These are phyloP conservation scores for Oidium heveae DNA, from an alignment of 2,329 filamentous ascomycete genomes.

Conservation along the genomic window DNA sequence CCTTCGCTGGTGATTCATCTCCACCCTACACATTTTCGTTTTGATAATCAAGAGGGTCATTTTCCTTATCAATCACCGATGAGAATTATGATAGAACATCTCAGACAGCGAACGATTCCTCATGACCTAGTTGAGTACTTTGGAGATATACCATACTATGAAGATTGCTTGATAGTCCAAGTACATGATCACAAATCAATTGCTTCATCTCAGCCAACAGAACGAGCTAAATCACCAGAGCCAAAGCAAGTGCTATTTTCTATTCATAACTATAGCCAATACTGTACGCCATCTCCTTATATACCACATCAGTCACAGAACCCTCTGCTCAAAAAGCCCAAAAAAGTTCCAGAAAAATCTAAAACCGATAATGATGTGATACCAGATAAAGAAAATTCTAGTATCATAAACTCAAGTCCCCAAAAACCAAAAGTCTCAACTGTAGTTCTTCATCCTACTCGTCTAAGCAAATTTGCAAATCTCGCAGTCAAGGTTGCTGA, in stretches of 20 bases:
- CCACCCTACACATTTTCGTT: slow-evolving; percentile 64
- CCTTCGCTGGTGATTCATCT: slow-evolving; percentile 76
- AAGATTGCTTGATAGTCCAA: slow-evolving; percentile 84
- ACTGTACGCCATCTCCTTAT: slow-evolving; percentile 71
- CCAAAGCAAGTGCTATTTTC: slow-evolving; percentile 48
- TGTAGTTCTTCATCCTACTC: slow-evolving; percentile 64
- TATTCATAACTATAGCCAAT: slow-evolving; percentile 77
- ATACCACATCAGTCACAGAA: slow-evolving; percentile 43
- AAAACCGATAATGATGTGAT: slow-evolving; percentile 15
- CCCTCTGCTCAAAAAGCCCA: slow-evolving; percentile 11
- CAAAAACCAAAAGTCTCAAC: slow-evolving; percentile 45
- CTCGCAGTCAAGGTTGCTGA: slow-evolving; percentile 53
- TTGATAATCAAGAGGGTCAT: slow-evolving; percentile 82
- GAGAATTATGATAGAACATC: slow-evolving; percentile 51
- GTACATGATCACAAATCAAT: slow-evolving; percentile 65
- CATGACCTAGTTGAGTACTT: slow-evolving; percentile 74
- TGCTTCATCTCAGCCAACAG: slow-evolving; percentile 32
- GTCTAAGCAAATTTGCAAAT: slow-evolving; percentile 49
- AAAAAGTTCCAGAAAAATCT: slow-evolving; percentile 11
- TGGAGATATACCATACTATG: slow-evolving; percentile 59
- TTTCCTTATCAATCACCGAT: slow-evolving; percentile 86
- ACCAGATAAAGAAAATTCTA: slow-evolving; percentile 32
- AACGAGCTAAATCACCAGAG: slow-evolving; percentile 30
- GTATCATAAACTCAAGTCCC: slow-evolving; percentile 21
- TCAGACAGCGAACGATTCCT: slow-evolving; percentile 53